Base-by-base conservation (phyloP, 1,139 yeast species). In the Geotrichum histeridarum region DNA sequence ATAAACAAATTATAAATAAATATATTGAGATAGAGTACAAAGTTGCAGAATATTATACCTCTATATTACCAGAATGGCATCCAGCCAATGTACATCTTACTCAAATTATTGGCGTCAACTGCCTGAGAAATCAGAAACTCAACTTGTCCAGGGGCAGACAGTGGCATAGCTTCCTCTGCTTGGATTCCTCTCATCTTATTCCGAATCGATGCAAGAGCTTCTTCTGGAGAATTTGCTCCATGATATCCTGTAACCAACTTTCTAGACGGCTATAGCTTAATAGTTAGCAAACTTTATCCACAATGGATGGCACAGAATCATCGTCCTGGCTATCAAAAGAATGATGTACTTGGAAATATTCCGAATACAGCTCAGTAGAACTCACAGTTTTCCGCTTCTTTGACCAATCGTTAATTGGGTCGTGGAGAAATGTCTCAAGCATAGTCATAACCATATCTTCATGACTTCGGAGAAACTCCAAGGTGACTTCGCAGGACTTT, bases 71-170 rank as follows among this genome's bases (percentile, higher is more conserved):
- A 74, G 66, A 81, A 87, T 1, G 98, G 84, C 64, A 87, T 80
- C 99, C 99, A 93, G 2, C 99, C 99, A 37, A 87, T 82, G 69
- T 89, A 94, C 99, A 94, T 93, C 61, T 79, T 84, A 33, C 88
- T 77, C 52, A 94, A 72, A 59, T 84, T 83, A 53, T 83, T 87
- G 6, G 75, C 73, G 4, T 89, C 83, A 0, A 87, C 79, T 0
- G 99, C 95, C 59, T 86, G 89, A 63, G 86, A 91, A 49, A 93
- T 86, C 56, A 93, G 77, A 36, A 86, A 83, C 64, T 93, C 97
- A 1, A 90, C 96, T 65, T 93, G 97, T 0, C 97, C 98, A 54
- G 86, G 84, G 2, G 91, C 87, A 70, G 95, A 88, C 74, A 93
- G 80, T 0, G 96, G 89, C 48, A 90, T 74, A 0, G 94, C 91